Base-by-base conservation (phyloP, 2,329 filamentous ascomycete genomes). In the Bretziella fagacearum region DNA sequence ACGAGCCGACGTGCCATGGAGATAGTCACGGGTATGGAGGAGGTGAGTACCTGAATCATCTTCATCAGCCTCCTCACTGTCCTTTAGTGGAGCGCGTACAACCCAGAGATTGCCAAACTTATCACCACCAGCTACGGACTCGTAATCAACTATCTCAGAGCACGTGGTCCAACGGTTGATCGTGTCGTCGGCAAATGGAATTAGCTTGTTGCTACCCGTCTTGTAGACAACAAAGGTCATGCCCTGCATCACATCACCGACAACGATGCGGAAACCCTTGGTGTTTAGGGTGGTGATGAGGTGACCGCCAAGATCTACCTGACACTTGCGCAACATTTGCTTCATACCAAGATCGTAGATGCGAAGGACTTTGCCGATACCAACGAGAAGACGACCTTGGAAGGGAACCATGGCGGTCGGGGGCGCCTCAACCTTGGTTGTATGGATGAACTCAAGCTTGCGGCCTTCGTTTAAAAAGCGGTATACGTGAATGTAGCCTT, bases 61-160 rank as follows among this genome's bases (percentile, higher is more conserved):
- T 60, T 95, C 91, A 56, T 98, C 91, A 0, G 86, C 82, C 59
- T 93, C 84, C 54, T 86, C 80, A 30, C 84, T 93, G 6, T 81
- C 79, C 60, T 93, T 91, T 51, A 79, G 69, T 0, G 89, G 86
- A 56, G 84, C 91, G 41, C 91, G 81, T 25, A 98, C 71, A 37
- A 98, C 74, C 79, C 86, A 98, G 13, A 98, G 64, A 56, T 98
- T 98, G 51, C 91, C 93, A 54, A 98, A 99, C 59, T 95, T 96
- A 66, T 99, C 91, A 29, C 89, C 89, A 29, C 89, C 91, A 2
- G 86, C 87, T 20, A 84, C 78, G 1, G 91, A 93, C 60, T 98
- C 91, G 62, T 98, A 99, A 63, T 99, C 91, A 2, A 96, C 79
- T 85, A 98, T 94, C 2, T 86, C 74, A 1, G 83, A 81, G 54